phyloP scores from a whole-genome alignment of 192 early-diverging fungal species.

The Thoreauomyces humboldtii region DNA sequence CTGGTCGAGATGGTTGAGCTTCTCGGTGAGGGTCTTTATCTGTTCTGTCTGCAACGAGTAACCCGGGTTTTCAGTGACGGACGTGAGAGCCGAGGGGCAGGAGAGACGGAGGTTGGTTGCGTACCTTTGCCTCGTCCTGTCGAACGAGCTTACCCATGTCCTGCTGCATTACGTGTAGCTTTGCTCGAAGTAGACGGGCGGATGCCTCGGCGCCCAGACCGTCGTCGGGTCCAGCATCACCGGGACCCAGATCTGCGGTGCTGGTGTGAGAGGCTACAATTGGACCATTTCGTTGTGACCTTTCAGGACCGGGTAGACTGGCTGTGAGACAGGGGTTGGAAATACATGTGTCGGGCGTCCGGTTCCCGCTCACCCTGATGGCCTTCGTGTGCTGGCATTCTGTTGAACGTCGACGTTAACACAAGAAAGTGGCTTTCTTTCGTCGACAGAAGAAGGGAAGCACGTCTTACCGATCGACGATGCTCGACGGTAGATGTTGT shows the following conservation, averaged over 20 bases:
- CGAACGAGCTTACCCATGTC: slow-evolving; percentile 45
- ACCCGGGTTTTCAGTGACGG: no score
- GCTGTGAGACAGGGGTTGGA: not conserved
- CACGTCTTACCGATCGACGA: no score
- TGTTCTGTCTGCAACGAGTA: not conserved
- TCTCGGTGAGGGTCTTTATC: no score
- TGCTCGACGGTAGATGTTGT: no score
- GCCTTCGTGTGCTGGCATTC: not conserved
- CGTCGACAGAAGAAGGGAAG: no score
- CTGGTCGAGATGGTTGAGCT: no score
- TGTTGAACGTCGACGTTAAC: not conserved
- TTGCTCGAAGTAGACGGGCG: slow-evolving; percentile 52
- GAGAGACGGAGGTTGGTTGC: not conserved
- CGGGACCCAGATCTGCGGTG: not conserved
- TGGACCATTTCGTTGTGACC: not conserved
- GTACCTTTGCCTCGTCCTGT: slow-evolving; percentile 29
- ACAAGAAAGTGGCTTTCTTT: no score
- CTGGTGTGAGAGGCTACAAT: not conserved
- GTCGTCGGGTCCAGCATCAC: slow-evolving; percentile 12
- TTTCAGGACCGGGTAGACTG: not conserved
- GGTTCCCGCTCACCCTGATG: not conserved
- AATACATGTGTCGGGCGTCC: not conserved
- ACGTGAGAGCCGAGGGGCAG: not conserved
- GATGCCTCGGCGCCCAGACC: slow-evolving; percentile 37
- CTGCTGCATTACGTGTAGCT: slow-evolving; percentile 48